phyloP scores from a whole-genome alignment of 495 filamentous ascomycete genomes.

The Aspergillus sparsus region DNA sequence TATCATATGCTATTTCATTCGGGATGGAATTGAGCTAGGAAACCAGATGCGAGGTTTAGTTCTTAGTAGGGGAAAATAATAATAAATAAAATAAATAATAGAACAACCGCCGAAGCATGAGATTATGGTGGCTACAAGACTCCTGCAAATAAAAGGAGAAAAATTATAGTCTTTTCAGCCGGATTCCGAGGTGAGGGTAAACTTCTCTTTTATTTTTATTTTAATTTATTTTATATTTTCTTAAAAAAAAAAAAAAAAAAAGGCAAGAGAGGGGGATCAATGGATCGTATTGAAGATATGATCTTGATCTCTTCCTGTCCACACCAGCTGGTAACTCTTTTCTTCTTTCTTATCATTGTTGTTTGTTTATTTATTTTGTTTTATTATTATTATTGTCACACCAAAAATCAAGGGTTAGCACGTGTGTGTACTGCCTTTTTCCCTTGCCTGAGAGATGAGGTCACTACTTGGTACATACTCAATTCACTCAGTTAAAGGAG shows the following conservation, averaged over 20 bases:
- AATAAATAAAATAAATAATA: too few species aligned
- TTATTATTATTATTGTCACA: not conserved
- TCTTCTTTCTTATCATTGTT: not conserved
- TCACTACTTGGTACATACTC: too few species aligned
- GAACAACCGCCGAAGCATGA: not conserved
- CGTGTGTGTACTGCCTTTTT: not conserved
- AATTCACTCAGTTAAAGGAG: too few species aligned
- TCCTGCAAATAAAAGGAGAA: not conserved
- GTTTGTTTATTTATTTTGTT: not conserved
- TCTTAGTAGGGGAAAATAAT: too few species aligned
- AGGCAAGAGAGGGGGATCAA: not conserved
- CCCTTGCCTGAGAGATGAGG: not conserved
- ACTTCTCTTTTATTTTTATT: not conserved
- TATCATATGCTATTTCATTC: not conserved
- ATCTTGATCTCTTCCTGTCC: not conserved
- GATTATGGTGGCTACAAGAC: not conserved
- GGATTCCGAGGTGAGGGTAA: not conserved
- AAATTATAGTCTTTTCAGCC: not conserved
- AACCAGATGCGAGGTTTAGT: not conserved
- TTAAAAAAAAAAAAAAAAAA: not conserved
- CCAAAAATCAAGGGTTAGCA: conserved; percentile 2
- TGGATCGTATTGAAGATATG: not conserved
- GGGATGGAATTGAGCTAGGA: conserved; percentile 1
- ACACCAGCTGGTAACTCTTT: not conserved
- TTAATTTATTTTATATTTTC: not conserved